Conservation (phyloP, 345 rosid genomes). For the Draba incana region DNA sequence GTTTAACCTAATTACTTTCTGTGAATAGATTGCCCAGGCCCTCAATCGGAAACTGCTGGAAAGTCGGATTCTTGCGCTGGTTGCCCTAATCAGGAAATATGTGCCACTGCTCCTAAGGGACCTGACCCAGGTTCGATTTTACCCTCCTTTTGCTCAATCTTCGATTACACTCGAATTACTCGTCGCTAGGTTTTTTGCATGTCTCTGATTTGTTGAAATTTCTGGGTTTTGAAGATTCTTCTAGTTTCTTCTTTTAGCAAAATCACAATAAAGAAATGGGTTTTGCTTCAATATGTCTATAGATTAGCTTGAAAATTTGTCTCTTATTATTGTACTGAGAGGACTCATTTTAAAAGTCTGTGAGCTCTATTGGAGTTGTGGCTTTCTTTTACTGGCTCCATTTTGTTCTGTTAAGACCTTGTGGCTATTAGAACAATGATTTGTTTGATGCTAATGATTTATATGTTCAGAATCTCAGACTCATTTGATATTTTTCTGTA, state of each 20-base stretch:
- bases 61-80: slow-evolving; percentile 83
- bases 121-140: slow-evolving; percentile 86
- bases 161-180: background rate
- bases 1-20: slow-evolving; percentile 23
- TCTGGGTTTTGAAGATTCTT: slow-evolving; percentile 1
- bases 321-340: background rate
- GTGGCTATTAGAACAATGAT: background rate
- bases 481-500: background rate
- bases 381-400: background rate
- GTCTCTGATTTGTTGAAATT: background rate
- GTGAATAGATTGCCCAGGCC: slow-evolving; percentile 76
- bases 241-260: background rate
- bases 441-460: background rate
- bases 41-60: slow-evolving; percentile 78
- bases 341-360: background rate
- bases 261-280: background rate
- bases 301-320: background rate
- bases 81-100: slow-evolving; percentile 89
- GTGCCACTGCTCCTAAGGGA: slow-evolving; percentile 95
- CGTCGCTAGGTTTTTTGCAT: background rate
- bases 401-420: background rate
- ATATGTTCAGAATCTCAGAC: background rate
- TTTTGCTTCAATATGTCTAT: background rate
- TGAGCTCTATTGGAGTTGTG: slow-evolving; percentile 1
- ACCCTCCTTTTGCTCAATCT: background rate